Percentiles rank a stretch among this genome's conserved stretches.
phyloP scores from a whole-genome alignment of 129 eudicot species.

The Centaurea solstitialis region DNA sequence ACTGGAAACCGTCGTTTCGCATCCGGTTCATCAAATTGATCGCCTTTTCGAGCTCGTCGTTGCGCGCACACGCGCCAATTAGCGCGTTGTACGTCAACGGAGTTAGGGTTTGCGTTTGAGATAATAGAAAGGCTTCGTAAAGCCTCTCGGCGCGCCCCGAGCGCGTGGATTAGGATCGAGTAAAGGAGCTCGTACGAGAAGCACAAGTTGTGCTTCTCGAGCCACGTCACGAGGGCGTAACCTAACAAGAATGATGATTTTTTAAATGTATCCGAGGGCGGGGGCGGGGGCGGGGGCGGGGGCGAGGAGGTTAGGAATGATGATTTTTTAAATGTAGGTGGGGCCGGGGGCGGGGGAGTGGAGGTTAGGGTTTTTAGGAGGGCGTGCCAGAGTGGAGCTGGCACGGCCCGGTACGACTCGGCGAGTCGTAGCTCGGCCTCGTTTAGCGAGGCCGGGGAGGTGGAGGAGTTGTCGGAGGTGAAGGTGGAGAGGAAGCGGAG shows the following conservation, averaged over 20 bases:
- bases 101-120: constrained; percentile 65
- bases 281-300: no score
- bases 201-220: constrained; percentile 76
- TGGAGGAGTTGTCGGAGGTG: constrained; percentile 25
- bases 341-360: no score
- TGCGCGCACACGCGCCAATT: constrained; percentile 91
- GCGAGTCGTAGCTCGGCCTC: constrained; percentile 75
- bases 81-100: constrained; percentile 86
- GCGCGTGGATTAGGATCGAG: constrained; percentile 78
- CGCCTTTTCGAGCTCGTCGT: constrained; percentile 82
- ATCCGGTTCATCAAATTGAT: constrained; percentile 67
- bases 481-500: constrained; percentile 58
- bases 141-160: constrained; percentile 81
- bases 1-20: constrained; percentile 74
- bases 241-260: constrained; percentile 41
- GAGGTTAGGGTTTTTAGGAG: constrained; percentile 67
- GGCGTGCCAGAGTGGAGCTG: constrained; percentile 85
- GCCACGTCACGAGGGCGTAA: constrained; percentile 73
- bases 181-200: constrained; percentile 76
- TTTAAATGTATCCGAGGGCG: no score
- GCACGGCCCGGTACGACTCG: constrained; percentile 79
- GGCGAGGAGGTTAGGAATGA: constrained; percentile 35
- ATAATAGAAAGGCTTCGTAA: constrained; percentile 80
- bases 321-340: no score
- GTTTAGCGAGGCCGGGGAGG: constrained; percentile 54